phyloP scores from a whole-genome alignment of 768 basidiomycete genomes.

The Galerina marginata region DNA sequence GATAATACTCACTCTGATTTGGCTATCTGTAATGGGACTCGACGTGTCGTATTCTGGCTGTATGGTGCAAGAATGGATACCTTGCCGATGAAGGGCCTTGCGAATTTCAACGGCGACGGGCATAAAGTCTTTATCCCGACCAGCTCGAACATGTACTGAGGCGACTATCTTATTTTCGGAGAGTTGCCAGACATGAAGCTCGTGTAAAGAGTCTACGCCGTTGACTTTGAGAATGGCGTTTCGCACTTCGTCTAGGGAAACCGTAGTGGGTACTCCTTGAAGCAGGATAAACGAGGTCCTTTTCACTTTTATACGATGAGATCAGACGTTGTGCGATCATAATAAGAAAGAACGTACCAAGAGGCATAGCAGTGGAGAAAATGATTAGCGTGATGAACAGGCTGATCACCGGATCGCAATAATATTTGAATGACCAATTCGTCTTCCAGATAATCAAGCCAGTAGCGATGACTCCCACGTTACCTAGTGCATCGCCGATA shows the following conservation, averaged over 20 bases:
- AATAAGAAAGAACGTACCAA: constrained; percentile 58
- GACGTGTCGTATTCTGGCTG: constrained; percentile 79
- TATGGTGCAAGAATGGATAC: constrained; percentile 94
- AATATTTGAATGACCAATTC: constrained; percentile 83
- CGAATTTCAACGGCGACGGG: constrained; percentile 84
- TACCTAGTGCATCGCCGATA: constrained; percentile 95
- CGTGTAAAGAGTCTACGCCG: constrained; percentile 88
- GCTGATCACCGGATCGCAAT: constrained; percentile 92
- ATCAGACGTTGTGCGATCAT: neutral
- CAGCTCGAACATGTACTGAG: constrained; percentile 92
- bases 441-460: constrained; percentile 95
- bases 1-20: neutral
- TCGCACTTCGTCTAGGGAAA: constrained; percentile 87
- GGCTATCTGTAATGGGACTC: constrained; percentile 32
- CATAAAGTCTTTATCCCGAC: constrained; percentile 88
- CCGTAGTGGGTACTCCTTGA: constrained; percentile 89
- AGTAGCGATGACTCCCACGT: constrained; percentile 95
- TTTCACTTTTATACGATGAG: constrained; percentile 56
- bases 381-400: constrained; percentile 96
- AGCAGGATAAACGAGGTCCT: constrained; percentile 94
- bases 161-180: constrained; percentile 95
- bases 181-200: constrained; percentile 97
- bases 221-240: constrained; percentile 80
- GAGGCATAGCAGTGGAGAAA: constrained; percentile 91
- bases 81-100: constrained; percentile 83